Evolutionary conservation across 768 basidiomycete species (phyloP).

Genomic region (Hydnomerulius pinastri): DNA sequence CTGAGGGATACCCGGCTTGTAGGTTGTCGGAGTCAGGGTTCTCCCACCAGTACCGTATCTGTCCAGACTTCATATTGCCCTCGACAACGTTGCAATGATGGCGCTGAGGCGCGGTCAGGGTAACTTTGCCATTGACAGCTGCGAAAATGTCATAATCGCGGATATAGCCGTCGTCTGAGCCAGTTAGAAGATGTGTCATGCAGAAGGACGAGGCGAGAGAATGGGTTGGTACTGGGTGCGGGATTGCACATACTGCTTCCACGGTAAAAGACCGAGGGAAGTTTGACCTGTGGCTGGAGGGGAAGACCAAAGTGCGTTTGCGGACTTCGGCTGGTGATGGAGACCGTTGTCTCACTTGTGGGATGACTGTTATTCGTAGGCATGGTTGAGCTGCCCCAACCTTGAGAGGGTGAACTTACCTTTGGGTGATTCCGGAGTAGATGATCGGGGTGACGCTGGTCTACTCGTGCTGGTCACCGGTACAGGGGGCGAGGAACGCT

Average conservation of each 20-base stretch:
- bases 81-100: slow-evolving; percentile 91
- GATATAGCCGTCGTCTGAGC: slow-evolving; percentile 92
- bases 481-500: slow-evolving; percentile 30
- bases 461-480: slow-evolving; percentile 22
- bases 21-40: slow-evolving; percentile 43
- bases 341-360: slow-evolving; percentile 38
- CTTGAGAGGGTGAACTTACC: slow-evolving; percentile 24
- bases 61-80: slow-evolving; percentile 87
- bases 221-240: slow-evolving; percentile 86
- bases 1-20: slow-evolving; percentile 32
- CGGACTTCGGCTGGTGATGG: slow-evolving; percentile 60
- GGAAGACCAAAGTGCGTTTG: slow-evolving; percentile 42
- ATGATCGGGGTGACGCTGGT: slow-evolving; percentile 25
- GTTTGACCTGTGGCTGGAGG: slow-evolving; percentile 27
- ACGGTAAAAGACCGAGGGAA: slow-evolving; percentile 74
- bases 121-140: slow-evolving; percentile 83
- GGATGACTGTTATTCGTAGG: slow-evolving; percentile 13
- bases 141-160: slow-evolving; percentile 90
- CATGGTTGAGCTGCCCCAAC: slow-evolving; percentile 18
- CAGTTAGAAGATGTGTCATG: slow-evolving; percentile 86
- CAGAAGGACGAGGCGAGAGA: slow-evolving; percentile 84
- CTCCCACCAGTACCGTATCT: slow-evolving; percentile 90
- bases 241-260: slow-evolving; percentile 89
- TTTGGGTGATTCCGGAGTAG: slow-evolving; percentile 35
- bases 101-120: slow-evolving; percentile 85